These are phyloP conservation scores for Capillidium rhysosporum DNA, from an alignment of 371 early-diverging fungal genomes.

Conservation along the genomic window DNA sequence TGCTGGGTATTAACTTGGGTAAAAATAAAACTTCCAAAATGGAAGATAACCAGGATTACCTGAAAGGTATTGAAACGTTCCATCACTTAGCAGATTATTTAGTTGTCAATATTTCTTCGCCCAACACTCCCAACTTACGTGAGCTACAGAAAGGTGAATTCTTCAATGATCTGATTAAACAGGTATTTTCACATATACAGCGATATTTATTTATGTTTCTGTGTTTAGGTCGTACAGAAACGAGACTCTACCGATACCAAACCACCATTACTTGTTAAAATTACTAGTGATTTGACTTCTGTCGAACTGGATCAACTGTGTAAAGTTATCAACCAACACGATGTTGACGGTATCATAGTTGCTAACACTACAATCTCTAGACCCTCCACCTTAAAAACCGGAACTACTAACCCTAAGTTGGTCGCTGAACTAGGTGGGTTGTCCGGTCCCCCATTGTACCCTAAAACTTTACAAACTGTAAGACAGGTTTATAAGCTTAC, in stretches of 20 bases:
- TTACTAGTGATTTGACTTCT: constrained; percentile 54
- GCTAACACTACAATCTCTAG: constrained; percentile 62
- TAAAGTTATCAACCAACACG: constrained; percentile 28
- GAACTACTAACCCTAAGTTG: constrained; percentile 14
- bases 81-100: constrained; percentile 60
- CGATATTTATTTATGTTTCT: neutral
- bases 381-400: constrained; percentile 26
- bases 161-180: constrained; percentile 34
- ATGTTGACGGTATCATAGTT: constrained; percentile 63
- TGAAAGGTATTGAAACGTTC: constrained; percentile 36
- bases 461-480: constrained; percentile 34
- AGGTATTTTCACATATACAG: constrained; percentile 20
- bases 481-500: constrained; percentile 44
- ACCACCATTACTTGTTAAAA: constrained; percentile 64
- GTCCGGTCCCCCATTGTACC: constrained; percentile 48
- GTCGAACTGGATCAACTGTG: constrained; percentile 53
- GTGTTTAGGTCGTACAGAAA: constrained; percentile 18
- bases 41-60: constrained; percentile 40
- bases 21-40: constrained; percentile 53
- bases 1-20: constrained; percentile 66
- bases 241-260: constrained; percentile 21
- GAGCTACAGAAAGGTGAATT: constrained; percentile 37
- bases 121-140: constrained; percentile 63
- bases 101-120: constrained; percentile 62
- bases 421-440: constrained; percentile 48